Conservation (phyloP, 2,329 filamentous ascomycete species). For the Xylariaceae sp. region DNA sequence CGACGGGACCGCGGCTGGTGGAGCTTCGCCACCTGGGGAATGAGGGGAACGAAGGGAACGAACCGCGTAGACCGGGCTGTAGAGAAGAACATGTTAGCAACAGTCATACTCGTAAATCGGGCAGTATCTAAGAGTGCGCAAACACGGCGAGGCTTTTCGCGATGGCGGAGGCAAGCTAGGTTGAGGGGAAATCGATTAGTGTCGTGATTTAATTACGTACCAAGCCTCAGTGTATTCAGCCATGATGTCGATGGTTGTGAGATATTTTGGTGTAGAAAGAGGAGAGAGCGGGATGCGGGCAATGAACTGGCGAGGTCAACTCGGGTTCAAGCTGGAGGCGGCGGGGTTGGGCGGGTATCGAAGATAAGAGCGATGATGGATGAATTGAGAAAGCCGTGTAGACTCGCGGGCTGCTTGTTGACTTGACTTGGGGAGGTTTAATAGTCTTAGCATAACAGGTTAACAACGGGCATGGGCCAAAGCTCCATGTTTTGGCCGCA, state of each 20-base stretch:
- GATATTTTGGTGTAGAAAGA: slow-evolving; percentile 13
- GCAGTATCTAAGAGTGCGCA: not conserved
- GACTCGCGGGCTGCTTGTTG: slow-evolving; percentile 23
- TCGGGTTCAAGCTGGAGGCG: slow-evolving; percentile 9
- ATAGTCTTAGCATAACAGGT: not conserved
- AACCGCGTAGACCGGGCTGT: slow-evolving; percentile 97
- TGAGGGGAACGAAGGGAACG: slow-evolving; percentile 46
- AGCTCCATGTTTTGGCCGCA: slow-evolving; percentile 2
- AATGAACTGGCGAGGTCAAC: slow-evolving; percentile 8
- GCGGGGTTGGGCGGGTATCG: slow-evolving; percentile 10
- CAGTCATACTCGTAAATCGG: not conserved
- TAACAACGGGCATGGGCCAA: not conserved
- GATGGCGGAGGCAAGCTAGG: slow-evolving; percentile 15
- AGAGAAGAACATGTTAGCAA: slow-evolving; percentile 28
- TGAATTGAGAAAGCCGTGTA: slow-evolving; percentile 12
- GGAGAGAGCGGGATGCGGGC: slow-evolving; percentile 8
- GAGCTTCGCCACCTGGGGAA: slow-evolving; percentile 21
- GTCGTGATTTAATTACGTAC: slow-evolving; percentile 30
- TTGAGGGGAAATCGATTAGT: slow-evolving; percentile 19
- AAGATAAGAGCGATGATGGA: slow-evolving; percentile 14
- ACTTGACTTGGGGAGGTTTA: slow-evolving; percentile 18
- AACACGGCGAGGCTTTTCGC: slow-evolving; percentile 1
- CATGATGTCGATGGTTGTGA: slow-evolving; percentile 25
- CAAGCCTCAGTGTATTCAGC: slow-evolving; percentile 32
- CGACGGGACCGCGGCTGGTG: not conserved